Conservation (phyloP, 371 early-diverging fungal species). For the Mycotypha africana region DNA sequence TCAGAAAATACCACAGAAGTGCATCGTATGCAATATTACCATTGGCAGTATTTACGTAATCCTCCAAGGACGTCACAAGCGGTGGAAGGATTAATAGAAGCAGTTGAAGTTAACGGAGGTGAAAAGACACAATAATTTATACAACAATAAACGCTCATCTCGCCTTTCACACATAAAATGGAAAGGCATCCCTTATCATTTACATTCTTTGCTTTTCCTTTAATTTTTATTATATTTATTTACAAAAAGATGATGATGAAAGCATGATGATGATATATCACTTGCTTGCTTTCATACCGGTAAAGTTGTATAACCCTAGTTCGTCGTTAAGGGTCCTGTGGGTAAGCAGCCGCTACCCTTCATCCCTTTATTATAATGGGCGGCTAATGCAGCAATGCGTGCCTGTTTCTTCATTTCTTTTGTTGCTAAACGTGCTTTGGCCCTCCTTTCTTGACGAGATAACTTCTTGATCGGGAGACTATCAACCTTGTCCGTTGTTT, state of each 20-base stretch:
- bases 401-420: slow-evolving; percentile 18
- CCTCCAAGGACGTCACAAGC: no score
- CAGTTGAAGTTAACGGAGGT: no score
- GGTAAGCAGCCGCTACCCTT: slow-evolving; percentile 3
- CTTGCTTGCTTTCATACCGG: no score
- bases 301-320: no score
- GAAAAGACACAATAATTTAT: no score
- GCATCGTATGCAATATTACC: slow-evolving; percentile 82
- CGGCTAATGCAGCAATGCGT: slow-evolving; percentile 6
- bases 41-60: slow-evolving; percentile 72
- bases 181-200: no score
- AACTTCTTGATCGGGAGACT: neutral
- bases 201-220: neutral
- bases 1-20: slow-evolving; percentile 72
- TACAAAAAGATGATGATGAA: neutral
- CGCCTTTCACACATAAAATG: no score
- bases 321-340: slow-evolving; percentile 1
- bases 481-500: neutral
- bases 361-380: slow-evolving; percentile 2
- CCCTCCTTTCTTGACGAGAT: slow-evolving; percentile 19
- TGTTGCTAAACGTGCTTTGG: slow-evolving; percentile 11
- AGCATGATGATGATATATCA: no score
- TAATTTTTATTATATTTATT: no score
- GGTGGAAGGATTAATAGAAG: no score
- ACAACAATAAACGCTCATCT: no score